Evolutionary conservation across 2,329 filamentous ascomycete genomes (phyloP).

Genomic region (Sarocladium kiliense): DNA sequence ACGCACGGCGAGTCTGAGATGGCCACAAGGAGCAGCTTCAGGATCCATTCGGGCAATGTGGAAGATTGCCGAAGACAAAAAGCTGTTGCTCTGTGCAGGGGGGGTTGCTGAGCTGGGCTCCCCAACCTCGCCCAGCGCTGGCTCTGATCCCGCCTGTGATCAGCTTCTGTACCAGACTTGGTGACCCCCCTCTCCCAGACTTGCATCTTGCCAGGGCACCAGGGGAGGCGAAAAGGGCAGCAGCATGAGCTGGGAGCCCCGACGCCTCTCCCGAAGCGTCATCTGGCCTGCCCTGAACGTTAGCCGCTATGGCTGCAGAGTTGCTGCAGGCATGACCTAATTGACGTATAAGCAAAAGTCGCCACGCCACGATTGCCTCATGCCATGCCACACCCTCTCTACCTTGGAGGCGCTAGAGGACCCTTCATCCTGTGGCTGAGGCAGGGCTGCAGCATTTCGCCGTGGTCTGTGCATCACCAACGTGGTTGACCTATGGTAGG

Average conservation of each 20-base stretch:
- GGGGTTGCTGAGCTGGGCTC: neutral
- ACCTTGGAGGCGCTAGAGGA: neutral
- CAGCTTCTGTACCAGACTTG: slow-evolving; percentile 9
- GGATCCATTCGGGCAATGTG: neutral
- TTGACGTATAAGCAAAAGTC: slow-evolving; percentile 1
- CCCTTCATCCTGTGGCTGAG: slow-evolving; percentile 4
- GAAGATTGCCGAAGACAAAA: slow-evolving; percentile 9
- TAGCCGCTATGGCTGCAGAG: neutral
- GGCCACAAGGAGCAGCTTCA: neutral
- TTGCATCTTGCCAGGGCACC: neutral
- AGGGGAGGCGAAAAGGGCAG: slow-evolving; percentile 1
- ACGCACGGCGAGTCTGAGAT: slow-evolving; percentile 9
- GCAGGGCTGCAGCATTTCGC: slow-evolving; percentile 6
- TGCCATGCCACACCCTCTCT: neutral
- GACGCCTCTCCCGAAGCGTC: slow-evolving; percentile 6
- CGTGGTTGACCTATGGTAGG: neutral
- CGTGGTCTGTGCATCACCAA: neutral
- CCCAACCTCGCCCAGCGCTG: neutral
- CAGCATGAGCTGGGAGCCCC: neutral
- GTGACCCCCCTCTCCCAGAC: neutral
- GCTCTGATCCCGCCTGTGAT: slow-evolving; percentile 3
- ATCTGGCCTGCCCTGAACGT: neutral
- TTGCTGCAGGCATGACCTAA: neutral
- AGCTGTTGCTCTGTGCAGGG: neutral
- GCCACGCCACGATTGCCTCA: neutral